Evolutionary conservation across 441 rosid genomes (phyloP).

Genomic region (Viola pubescens): DNA sequence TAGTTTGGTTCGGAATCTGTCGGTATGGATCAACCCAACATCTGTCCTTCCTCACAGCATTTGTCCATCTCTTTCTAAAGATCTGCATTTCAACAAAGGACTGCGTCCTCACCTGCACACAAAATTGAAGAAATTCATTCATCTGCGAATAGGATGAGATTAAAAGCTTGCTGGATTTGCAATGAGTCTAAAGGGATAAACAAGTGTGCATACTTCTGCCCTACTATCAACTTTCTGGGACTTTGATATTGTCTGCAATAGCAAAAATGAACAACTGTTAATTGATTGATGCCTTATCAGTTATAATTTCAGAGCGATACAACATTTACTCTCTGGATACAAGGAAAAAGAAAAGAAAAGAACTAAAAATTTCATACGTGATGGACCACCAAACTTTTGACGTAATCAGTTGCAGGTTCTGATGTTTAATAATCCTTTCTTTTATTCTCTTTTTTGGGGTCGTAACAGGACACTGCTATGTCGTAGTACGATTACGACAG

Average conservation of each 20-base stretch:
- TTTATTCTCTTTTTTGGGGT: too few species aligned
- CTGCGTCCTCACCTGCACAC: slow-evolving; percentile 59
- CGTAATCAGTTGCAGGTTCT: too few species aligned
- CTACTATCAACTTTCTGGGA: slow-evolving; percentile 44
- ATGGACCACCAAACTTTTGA: too few species aligned
- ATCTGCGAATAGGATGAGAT: not conserved
- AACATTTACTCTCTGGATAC: not conserved
- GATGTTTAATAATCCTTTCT: too few species aligned
- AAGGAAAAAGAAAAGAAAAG: not conserved
- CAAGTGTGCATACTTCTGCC: slow-evolving; percentile 35
- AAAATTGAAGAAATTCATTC: not conserved
- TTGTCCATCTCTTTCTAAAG: slow-evolving; percentile 59
- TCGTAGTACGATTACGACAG: too few species aligned
- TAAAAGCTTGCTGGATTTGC: not conserved
- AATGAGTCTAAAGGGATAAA: not conserved
- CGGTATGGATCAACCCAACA: slow-evolving; percentile 84
- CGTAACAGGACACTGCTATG: too few species aligned
- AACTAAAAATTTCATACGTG: not conserved
- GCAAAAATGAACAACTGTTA: not conserved
- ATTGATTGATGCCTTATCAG: too few species aligned
- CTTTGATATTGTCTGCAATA: slow-evolving; percentile 34
- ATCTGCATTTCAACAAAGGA: slow-evolving; percentile 65
- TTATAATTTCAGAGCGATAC: not conserved
- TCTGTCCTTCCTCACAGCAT: slow-evolving; percentile 46
- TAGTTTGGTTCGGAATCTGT: not conserved